Conservation (phyloP, 129 eudicot species). For the Flaveria bidentis region DNA sequence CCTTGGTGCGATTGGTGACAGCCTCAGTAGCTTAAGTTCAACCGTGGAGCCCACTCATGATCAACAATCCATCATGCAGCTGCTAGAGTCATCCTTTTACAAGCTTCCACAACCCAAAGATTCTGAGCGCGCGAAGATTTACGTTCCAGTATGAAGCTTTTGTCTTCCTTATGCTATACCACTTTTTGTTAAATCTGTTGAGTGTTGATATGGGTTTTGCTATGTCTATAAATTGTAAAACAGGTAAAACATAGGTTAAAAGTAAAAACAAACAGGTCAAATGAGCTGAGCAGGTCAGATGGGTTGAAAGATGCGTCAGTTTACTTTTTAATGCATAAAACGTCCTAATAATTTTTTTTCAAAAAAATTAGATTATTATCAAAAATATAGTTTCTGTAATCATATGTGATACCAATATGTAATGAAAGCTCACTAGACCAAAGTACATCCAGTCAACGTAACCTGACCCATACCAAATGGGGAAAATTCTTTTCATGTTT, state of each 20-base stretch:
- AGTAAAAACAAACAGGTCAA: slow-evolving; percentile 17
- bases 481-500: not conserved
- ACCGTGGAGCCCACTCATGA: slow-evolving; percentile 73
- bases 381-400: not conserved
- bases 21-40: slow-evolving; percentile 55
- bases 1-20: slow-evolving; percentile 95
- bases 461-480: not conserved
- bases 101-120: slow-evolving; percentile 95
- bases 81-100: slow-evolving; percentile 84
- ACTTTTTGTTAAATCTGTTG: not conserved
- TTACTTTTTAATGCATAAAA: not conserved
- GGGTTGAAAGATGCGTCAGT: not conserved
- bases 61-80: slow-evolving; percentile 64
- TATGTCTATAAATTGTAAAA: not conserved
- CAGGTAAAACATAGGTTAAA: not conserved
- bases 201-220: not conserved
- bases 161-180: slow-evolving; percentile 4
- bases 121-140: slow-evolving; percentile 82
- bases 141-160: slow-evolving; percentile 62
- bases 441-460: not conserved
- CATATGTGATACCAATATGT: not conserved
- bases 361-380: not conserved
- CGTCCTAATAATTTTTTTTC: not conserved
- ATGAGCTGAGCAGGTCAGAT: slow-evolving; percentile 15
- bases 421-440: not conserved